phyloP scores from a whole-genome alignment of 2,329 filamentous ascomycete genomes.

The Clonostachys rhizophaga region DNA sequence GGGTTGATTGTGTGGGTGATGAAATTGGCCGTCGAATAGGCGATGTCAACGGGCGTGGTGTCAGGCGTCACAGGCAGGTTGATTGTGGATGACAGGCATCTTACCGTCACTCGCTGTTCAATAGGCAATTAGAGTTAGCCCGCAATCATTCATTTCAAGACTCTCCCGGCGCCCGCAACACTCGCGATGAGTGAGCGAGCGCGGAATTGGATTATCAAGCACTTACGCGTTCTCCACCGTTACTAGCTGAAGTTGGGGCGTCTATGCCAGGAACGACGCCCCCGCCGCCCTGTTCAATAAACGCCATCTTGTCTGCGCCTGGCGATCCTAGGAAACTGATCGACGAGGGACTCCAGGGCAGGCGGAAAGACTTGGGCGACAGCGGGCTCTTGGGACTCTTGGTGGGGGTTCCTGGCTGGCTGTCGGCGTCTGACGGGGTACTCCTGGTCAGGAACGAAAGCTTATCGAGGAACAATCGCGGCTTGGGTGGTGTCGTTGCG shows the following conservation, averaged over 20 bases:
- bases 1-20: slow-evolving; percentile 62
- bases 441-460: slow-evolving; percentile 38
- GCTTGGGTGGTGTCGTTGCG: slow-evolving; percentile 18
- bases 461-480: slow-evolving; percentile 39
- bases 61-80: slow-evolving; percentile 68
- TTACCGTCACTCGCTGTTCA: slow-evolving; percentile 61
- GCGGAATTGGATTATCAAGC: not conserved
- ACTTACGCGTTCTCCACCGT: slow-evolving; percentile 71
- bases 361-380: slow-evolving; percentile 10
- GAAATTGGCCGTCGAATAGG: slow-evolving; percentile 60
- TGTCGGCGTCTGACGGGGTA: slow-evolving; percentile 9
- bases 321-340: not conserved
- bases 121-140: slow-evolving; percentile 3
- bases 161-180: too few relatives aligned
- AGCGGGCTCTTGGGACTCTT: slow-evolving; percentile 13
- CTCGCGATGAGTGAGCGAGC: too few relatives aligned
- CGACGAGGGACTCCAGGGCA: slow-evolving; percentile 12
- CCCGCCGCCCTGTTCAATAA: slow-evolving; percentile 38
- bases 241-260: slow-evolving; percentile 75
- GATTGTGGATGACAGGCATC: slow-evolving; percentile 65
- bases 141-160: not conserved
- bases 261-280: slow-evolving; percentile 54
- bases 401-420: slow-evolving; percentile 8
- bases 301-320: slow-evolving; percentile 18
- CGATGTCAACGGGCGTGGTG: slow-evolving; percentile 70